Evolutionary conservation across 805 yeast species (phyloP), one percentile per base, ranked within the genome.

Genomic region (Wilhelminamyces savonicus): DNA sequence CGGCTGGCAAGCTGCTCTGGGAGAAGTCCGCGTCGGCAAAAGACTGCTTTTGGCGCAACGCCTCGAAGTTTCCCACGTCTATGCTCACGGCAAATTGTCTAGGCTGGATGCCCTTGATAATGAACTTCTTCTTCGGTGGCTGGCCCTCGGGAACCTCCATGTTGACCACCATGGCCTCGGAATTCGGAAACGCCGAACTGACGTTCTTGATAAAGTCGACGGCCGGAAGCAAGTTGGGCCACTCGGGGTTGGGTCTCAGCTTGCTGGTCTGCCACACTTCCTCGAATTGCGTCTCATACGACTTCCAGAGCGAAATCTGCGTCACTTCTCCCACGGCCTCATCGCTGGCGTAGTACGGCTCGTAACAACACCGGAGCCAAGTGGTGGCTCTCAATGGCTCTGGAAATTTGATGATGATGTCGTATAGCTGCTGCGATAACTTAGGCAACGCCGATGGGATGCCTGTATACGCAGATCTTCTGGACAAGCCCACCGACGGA

Each of bases 201-300:
- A 90, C 97, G 50, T 92, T 90, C 46, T 90, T 86, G 53, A 92
- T 92, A 54, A 92, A 92, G 42, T 92, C 97, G 9, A 92, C 97
- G 0, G 98, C 98, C 1, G 96, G 95, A 19, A 90, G 66, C 28
- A 90, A 61, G 30, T 40, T 41, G 33, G 48, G 48, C 42, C 41
- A 55, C 24, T 50, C 52, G 12, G 50, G 40, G 28, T 46, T 48
- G 1, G 43, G 36, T 16, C 50, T 42, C 23, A 50, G 50, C 42
- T 76, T 74, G 32, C 70, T 66, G 10, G 56, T 53, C 22, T 73
- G 66, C 44, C 78, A 71, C 31, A 72, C 74, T 31, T 70, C 71
- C 37, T 81, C 81, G 47, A 92, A 92, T 52, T 82, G 92, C 10
- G 77, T 64, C 54, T 92, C 97, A 59, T 92, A 92, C 1, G 95